These are phyloP conservation scores for Cyberlindnera mississippiensis DNA, from an alignment of 805 yeast genomes.

Conservation along the genomic window DNA sequence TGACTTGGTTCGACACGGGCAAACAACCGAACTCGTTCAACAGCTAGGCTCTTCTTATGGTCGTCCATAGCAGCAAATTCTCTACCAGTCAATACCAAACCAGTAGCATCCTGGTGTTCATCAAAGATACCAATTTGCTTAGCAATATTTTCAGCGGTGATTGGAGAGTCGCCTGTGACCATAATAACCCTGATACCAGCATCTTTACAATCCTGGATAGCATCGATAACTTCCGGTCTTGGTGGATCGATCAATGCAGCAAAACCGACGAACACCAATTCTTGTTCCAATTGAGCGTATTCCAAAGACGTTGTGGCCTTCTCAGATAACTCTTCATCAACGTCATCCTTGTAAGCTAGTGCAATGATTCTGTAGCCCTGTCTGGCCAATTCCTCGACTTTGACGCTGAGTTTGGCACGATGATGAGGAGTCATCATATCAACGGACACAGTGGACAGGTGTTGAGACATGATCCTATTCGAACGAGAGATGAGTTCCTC, in stretches of 20 bases:
- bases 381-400: slow-evolving; percentile 38
- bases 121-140: slow-evolving; percentile 38
- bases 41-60: slow-evolving; percentile 39
- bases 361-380: slow-evolving; percentile 31
- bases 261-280: slow-evolving; percentile 36
- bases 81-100: slow-evolving; percentile 37
- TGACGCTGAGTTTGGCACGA: slow-evolving; percentile 29
- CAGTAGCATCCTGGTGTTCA: slow-evolving; percentile 23
- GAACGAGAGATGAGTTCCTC: slow-evolving; percentile 45
- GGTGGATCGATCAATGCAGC: slow-evolving; percentile 44
- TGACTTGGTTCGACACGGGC: slow-evolving; percentile 58
- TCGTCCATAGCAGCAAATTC: slow-evolving; percentile 33
- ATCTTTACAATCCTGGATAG: slow-evolving; percentile 32
- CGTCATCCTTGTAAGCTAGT: slow-evolving; percentile 33
- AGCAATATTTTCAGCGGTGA: slow-evolving; percentile 49
- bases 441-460: slow-evolving; percentile 18
- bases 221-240: slow-evolving; percentile 34
- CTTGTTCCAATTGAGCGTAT: slow-evolving; percentile 32
- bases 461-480: slow-evolving; percentile 33
- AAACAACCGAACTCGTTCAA: slow-evolving; percentile 41
- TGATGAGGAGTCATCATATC: slow-evolving; percentile 32
- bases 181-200: slow-evolving; percentile 44
- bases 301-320: slow-evolving; percentile 30
- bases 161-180: slow-evolving; percentile 53
- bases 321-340: slow-evolving; percentile 30